phyloP scores from a whole-genome alignment of 108 stramenopile genomes.

The Nitzschia sp. region DNA sequence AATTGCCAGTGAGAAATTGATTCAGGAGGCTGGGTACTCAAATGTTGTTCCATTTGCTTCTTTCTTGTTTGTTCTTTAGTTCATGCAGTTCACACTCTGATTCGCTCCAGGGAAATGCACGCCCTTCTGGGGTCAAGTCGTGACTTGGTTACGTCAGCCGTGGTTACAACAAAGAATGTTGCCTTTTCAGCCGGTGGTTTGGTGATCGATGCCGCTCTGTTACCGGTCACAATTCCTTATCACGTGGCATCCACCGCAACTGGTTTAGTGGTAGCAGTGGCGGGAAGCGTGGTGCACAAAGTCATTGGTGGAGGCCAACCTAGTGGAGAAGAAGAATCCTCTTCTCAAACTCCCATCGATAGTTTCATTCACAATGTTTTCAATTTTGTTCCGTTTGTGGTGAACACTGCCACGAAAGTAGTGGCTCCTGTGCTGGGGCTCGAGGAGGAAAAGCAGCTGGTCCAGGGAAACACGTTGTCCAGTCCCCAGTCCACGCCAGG shows the following conservation, averaged over 20 bases:
- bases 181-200: constrained; percentile 28
- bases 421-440: constrained; percentile 1
- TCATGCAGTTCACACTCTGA: constrained; percentile 19
- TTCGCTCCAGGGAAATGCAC: constrained; percentile 43
- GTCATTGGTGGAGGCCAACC: constrained; percentile 6
- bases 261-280: constrained; percentile 16
- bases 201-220: constrained; percentile 32
- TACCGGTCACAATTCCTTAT: constrained; percentile 49
- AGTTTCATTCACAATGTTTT: constrained; percentile 14
- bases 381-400: constrained; percentile 23
- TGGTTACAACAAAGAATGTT: constrained; percentile 11
- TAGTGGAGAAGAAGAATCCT: constrained; percentile 1
- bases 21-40: too few species aligned
- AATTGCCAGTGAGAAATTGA: not conserved
- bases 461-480: not conserved
- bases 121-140: constrained; percentile 30
- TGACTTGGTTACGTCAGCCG: constrained; percentile 14
- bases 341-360: constrained; percentile 12
- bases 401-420: constrained; percentile 6
- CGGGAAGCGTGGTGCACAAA: constrained; percentile 19
- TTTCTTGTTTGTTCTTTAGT: not conserved
- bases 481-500: not conserved
- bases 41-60: not conserved
- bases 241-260: constrained; percentile 39
- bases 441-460: not conserved